These are phyloP conservation scores for Dactylella cylindrospora DNA, from an alignment of 2,329 filamentous ascomycete species.

Conservation along the genomic window DNA sequence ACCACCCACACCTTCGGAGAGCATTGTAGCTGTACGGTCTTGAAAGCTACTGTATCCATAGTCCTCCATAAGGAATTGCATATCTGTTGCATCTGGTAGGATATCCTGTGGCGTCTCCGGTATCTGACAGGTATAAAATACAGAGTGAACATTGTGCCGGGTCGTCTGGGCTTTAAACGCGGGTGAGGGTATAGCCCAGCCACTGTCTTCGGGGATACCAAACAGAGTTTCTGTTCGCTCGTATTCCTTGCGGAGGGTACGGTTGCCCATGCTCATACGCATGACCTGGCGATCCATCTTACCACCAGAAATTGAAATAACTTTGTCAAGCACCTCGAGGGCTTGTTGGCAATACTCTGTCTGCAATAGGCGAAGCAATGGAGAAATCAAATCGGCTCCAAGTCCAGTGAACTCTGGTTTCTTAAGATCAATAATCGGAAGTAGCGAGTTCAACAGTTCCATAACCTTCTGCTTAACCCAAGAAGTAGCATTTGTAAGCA, in stretches of 20 bases:
- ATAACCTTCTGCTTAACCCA: slow-evolving; percentile 95
- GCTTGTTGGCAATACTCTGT: slow-evolving; percentile 94
- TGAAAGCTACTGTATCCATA: slow-evolving; percentile 63
- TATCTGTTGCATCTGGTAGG: slow-evolving; percentile 69
- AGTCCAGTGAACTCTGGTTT: slow-evolving; percentile 86
- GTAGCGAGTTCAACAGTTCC: slow-evolving; percentile 79
- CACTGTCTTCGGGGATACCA: slow-evolving; percentile 91
- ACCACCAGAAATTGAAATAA: slow-evolving; percentile 89
- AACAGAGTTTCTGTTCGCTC: slow-evolving; percentile 92
- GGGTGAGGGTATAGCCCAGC: slow-evolving; percentile 93
- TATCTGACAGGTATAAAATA: slow-evolving; percentile 89
- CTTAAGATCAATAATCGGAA: slow-evolving; percentile 90
- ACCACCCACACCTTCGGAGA: slow-evolving; percentile 76
- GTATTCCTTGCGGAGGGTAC: slow-evolving; percentile 88
- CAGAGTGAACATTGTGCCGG: slow-evolving; percentile 87
- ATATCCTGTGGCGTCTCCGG: slow-evolving; percentile 61
- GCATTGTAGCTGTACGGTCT: slow-evolving; percentile 85
- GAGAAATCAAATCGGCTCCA: slow-evolving; percentile 92
- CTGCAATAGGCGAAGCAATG: slow-evolving; percentile 81
- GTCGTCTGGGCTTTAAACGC: slow-evolving; percentile 85
- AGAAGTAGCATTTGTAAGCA: slow-evolving; percentile 81
- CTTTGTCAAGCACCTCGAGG: slow-evolving; percentile 85
- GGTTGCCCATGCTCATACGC: slow-evolving; percentile 95
- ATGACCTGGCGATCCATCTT: slow-evolving; percentile 93
- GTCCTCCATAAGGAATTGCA: slow-evolving; percentile 91